Conservation (phyloP, 225 moss, liverwort and hornwort genomes). For the Pseudoscleropodium purum region DNA sequence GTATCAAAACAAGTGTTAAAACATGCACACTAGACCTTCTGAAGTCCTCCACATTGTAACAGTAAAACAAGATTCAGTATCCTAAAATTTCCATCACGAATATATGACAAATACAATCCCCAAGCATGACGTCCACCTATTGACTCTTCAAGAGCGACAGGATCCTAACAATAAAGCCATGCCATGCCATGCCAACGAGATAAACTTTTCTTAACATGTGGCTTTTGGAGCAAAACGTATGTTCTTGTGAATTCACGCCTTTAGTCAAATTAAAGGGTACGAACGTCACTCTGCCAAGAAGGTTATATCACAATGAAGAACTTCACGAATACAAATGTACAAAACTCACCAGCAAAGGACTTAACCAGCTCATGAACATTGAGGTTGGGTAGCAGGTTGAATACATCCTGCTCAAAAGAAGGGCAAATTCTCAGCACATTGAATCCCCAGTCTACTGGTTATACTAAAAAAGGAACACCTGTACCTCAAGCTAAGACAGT, state of each 20-base stretch:
- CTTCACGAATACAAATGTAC: background rate
- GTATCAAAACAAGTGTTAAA: background rate
- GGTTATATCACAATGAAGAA: background rate
- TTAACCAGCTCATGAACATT: conserved; percentile 97
- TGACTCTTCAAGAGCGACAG: background rate
- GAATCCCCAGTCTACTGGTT: background rate
- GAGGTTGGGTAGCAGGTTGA: conserved; percentile 92
- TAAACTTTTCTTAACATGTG: background rate
- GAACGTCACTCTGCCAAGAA: background rate
- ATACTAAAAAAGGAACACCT: background rate
- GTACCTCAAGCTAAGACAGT: background rate
- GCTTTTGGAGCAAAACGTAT: background rate
- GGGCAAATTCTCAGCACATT: background rate
- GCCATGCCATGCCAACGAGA: background rate
- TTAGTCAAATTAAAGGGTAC: background rate
- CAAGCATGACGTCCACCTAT: background rate
- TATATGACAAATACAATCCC: background rate
- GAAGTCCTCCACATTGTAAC: background rate
- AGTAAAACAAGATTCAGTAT: background rate
- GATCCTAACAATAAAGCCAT: background rate
- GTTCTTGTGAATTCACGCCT: background rate
- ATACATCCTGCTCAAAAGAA: conserved; percentile 73
- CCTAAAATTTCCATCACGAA: background rate
- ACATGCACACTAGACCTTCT: background rate
- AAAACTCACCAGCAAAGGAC: conserved; percentile 77